Evolutionary conservation across 164 flowering plant species (phyloP).

Genomic region (Kingdonia uniflora): DNA sequence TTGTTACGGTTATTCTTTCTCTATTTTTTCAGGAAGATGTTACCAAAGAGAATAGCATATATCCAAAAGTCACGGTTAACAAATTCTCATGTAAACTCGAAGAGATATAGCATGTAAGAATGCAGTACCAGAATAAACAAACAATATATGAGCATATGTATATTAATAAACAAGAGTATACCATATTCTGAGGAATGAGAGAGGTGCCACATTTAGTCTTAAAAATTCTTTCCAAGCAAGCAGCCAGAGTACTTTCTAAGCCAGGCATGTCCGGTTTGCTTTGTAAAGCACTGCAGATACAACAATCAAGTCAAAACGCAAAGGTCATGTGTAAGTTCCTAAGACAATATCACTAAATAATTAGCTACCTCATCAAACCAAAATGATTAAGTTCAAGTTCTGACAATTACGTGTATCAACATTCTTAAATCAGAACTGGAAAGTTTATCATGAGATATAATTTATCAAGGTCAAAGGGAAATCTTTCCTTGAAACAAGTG

Average conservation of each 20-base stretch:
- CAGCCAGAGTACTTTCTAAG: conserved; percentile 47
- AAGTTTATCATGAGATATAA: too few species aligned
- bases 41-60: too few species aligned
- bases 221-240: conserved; percentile 73
- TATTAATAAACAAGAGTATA: conserved; percentile 15
- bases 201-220: conserved; percentile 66
- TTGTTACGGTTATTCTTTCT: too few species aligned
- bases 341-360: too few species aligned
- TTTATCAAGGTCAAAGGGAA: too few species aligned
- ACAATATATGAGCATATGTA: too few species aligned
- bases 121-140: too few species aligned
- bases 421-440: background rate
- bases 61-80: background rate
- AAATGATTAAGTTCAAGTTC: background rate
- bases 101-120: too few species aligned
- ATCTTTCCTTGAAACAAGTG: too few species aligned
- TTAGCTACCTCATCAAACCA: background rate
- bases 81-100: background rate
- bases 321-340: too few species aligned
- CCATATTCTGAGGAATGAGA: conserved; percentile 76
- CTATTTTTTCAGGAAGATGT: too few species aligned
- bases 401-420: too few species aligned
- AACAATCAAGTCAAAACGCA: conserved; percentile 7
- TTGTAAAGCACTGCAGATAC: conserved; percentile 52
- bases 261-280: conserved; percentile 46